Evolutionary conservation across 495 filamentous ascomycete species (phyloP), one percentile per base, ranked within the genome.

Genomic region (Penicillium flavigenum): DNA sequence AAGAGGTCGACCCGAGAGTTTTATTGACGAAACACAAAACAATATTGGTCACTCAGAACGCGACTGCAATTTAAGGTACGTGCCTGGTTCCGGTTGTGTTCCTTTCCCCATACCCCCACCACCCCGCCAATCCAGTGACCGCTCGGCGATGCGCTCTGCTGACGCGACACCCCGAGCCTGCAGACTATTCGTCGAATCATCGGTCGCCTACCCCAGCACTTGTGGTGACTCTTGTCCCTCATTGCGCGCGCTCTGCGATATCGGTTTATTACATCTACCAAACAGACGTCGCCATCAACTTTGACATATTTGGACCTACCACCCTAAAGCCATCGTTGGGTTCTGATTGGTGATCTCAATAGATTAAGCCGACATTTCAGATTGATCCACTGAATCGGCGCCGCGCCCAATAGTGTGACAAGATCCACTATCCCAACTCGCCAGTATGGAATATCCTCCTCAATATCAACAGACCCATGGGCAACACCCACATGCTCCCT

Each of bases 381-480:
- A 60, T 56, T 55, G 51, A 47, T 48, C 52, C 54, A 62, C 57
- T 65, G 71, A 63, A 61, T 60, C 69, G 22, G 41, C 52, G 55
- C 60, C 47, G 57, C 59, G 54, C 57, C 52, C 65, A 61, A 6
- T 42, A 42, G 68, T 66, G 70, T 69, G 70, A 73, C 72, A 58
- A 63, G 58, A 55, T 58, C 56, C 48, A 48, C 66, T 59, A 51
- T 60, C 63, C 56, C 54, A 56, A 54, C 51, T 47, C 32, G 58
- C 55, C 64, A 79, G 64, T 63, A 82, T 83, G 80, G 80, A 83
- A 65, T 83, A 82, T 56, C 72, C 77, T 57, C 68, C 77, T 48
- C 79, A 82, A 63, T 79, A 81, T 69, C 80, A 81, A 70, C 78
- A 81, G 66, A 69, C 77, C 60, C 81, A 81, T 68, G 78, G 74